phyloP scores from a whole-genome alignment of 441 rosid genomes.

The Croton setiger region DNA sequence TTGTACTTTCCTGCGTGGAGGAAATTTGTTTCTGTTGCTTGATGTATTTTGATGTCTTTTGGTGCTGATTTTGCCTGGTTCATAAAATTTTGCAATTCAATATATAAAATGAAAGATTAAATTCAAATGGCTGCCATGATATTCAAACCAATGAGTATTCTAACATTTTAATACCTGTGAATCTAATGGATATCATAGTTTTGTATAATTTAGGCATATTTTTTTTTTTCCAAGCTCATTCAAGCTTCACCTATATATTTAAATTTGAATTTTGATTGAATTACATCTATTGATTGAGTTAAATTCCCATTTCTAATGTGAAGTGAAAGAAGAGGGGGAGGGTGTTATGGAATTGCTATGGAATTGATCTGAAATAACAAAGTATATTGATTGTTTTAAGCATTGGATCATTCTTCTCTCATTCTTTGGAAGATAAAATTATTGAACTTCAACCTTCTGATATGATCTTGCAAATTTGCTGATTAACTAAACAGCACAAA shows the following conservation, averaged over 20 bases:
- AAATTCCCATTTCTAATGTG: too few relatives aligned
- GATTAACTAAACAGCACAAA: slow-evolving; percentile 6
- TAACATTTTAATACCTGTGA: not conserved
- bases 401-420: too few relatives aligned
- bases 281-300: too few relatives aligned
- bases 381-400: too few relatives aligned
- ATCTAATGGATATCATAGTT: not conserved
- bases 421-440: not conserved
- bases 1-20: not conserved
- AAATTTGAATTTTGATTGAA: too few relatives aligned
- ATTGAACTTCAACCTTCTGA: not conserved
- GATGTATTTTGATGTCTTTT: not conserved
- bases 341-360: too few relatives aligned
- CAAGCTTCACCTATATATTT: too few relatives aligned
- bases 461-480: not conserved
- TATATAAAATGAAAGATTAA: not conserved
- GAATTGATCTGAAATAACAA: too few relatives aligned
- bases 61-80: not conserved
- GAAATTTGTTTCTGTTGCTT: not conserved
- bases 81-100: not conserved
- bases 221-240: too few relatives aligned
- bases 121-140: not conserved
- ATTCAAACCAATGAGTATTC: not conserved
- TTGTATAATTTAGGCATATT: too few relatives aligned
- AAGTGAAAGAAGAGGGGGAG: too few relatives aligned